Evolutionary conservation across 1,139 yeast species (phyloP).

Genomic region (Insectozyma bohioensis): DNA sequence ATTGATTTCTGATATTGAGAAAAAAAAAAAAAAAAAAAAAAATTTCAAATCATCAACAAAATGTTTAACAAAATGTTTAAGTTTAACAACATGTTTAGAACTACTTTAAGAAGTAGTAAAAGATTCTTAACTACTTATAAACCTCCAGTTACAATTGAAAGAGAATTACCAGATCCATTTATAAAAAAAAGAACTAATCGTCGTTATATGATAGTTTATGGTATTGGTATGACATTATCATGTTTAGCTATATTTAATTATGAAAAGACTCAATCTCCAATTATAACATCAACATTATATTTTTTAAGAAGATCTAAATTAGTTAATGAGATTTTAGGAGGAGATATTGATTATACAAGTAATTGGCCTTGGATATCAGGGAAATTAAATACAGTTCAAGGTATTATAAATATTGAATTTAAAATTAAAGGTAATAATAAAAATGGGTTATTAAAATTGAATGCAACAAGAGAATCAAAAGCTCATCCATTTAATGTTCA

Average conservation of each 20-base stretch:
- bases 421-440: conserved; percentile 63
- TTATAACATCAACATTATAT: conserved; percentile 83
- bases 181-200: conserved; percentile 52
- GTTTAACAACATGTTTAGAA: not conserved
- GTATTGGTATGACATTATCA: conserved; percentile 61
- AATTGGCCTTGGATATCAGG: conserved; percentile 92
- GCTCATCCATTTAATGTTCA: conserved; percentile 58
- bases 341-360: conserved; percentile 65
- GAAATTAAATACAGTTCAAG: conserved; percentile 76
- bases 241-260: conserved; percentile 81
- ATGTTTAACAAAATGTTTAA: not conserved
- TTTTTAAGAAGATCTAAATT: conserved; percentile 74
- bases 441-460: conserved; percentile 49
- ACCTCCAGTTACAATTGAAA: conserved; percentile 50
- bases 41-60: not conserved
- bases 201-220: conserved; percentile 58
- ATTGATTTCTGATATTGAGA: not conserved
- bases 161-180: conserved; percentile 76
- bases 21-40: not conserved
- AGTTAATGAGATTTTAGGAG: conserved; percentile 70
- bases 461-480: conserved; percentile 59
- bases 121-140: conserved; percentile 4
- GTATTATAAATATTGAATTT: conserved; percentile 72
- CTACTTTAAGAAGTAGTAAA: not conserved
- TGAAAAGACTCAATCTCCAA: conserved; percentile 86